Conservation (phyloP, 768 basidiomycete genomes). For the Termitomyces sp. region DNA sequence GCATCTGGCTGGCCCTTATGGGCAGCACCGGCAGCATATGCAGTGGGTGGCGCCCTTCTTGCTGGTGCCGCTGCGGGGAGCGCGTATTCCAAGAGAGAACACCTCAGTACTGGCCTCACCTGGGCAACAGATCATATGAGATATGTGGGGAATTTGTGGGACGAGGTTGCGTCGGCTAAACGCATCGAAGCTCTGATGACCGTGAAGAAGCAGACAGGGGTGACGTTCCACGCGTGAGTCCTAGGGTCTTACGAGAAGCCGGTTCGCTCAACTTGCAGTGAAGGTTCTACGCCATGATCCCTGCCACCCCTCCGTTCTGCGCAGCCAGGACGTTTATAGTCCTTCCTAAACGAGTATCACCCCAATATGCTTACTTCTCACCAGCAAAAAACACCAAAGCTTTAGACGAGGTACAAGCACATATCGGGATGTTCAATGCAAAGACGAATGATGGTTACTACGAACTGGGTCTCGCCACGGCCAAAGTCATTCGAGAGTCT, state of each 20-base stretch:
- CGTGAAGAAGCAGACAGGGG: slow-evolving; percentile 58
- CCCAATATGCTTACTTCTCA: slow-evolving; percentile 53
- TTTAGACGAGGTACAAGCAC: slow-evolving; percentile 77
- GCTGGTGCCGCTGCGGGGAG: slow-evolving; percentile 85
- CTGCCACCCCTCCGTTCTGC: slow-evolving; percentile 59
- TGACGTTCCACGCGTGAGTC: slow-evolving; percentile 73
- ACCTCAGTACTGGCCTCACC: slow-evolving; percentile 63
- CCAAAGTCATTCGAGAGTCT: slow-evolving; percentile 60
- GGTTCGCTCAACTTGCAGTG: not conserved
- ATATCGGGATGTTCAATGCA: slow-evolving; percentile 85
- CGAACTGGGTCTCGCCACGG: slow-evolving; percentile 70
- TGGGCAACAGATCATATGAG: slow-evolving; percentile 90
- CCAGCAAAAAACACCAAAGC: slow-evolving; percentile 67
- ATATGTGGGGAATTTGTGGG: slow-evolving; percentile 86
- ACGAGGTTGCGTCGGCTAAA: slow-evolving; percentile 57
- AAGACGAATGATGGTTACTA: slow-evolving; percentile 90
- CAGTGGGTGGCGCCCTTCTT: slow-evolving; percentile 69
- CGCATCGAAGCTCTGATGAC: slow-evolving; percentile 64
- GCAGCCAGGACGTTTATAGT: slow-evolving; percentile 74
- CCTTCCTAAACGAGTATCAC: slow-evolving; percentile 57
- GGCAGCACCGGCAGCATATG: slow-evolving; percentile 64
- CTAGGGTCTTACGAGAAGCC: not conserved
- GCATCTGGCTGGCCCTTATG: slow-evolving; percentile 54
- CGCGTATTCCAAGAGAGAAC: slow-evolving; percentile 80
- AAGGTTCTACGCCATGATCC: slow-evolving; percentile 82